Conservation (phyloP, 495 filamentous ascomycete genomes). For the Schizothecium vesticola region DNA sequence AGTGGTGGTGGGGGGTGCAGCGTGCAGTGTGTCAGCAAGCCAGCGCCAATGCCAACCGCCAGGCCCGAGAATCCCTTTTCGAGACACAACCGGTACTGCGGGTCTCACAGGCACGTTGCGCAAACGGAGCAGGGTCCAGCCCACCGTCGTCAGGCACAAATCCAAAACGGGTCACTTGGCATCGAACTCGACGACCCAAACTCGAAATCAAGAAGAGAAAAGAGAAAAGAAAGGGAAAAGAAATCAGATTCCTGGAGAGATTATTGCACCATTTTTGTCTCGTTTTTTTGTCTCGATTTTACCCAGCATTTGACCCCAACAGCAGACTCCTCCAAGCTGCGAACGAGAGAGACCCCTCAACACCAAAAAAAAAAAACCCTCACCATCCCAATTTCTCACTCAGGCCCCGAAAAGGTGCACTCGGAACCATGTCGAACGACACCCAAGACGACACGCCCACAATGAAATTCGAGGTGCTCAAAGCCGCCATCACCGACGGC, state of each 20-base stretch:
- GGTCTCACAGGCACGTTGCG: not conserved
- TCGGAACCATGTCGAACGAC: conserved; percentile 1
- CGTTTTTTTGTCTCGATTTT: not conserved
- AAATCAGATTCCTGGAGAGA: not conserved
- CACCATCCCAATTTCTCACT: not conserved
- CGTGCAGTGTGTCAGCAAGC: not conserved
- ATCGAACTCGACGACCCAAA: not conserved
- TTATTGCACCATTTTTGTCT: not conserved
- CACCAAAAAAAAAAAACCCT: conserved; percentile 6
- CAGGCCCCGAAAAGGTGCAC: not conserved
- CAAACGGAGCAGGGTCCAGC: not conserved
- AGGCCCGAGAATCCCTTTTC: not conserved
- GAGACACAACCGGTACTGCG: not conserved
- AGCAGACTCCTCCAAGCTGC: not conserved
- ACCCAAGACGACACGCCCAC: conserved; percentile 6
- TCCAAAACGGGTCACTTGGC: not conserved
- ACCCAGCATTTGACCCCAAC: not conserved
- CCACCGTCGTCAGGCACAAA: not conserved
- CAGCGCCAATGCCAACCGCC: not conserved
- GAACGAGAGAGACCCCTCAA: not conserved
- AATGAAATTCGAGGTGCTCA: conserved; percentile 42
- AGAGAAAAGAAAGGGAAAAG: not conserved
- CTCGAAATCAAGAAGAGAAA: not conserved
- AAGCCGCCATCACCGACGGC: conserved; percentile 26
- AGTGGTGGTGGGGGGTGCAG: not conserved